Evolutionary conservation across 129 eudicot species (phyloP), one percentile per base, ranked within the genome.

Genomic region (Flaveria sonorensis): DNA sequence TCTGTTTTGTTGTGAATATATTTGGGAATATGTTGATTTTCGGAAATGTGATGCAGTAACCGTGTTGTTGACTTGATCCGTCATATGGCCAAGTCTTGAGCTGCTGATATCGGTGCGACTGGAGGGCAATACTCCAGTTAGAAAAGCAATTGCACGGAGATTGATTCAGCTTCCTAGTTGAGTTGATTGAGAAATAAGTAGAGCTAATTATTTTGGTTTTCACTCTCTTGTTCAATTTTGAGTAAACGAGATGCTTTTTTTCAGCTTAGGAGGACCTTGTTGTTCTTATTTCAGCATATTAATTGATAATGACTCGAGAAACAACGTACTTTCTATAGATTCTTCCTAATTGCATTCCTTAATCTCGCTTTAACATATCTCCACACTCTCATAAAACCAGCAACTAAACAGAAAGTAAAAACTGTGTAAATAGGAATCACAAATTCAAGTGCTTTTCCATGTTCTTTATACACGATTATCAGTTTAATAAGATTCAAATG

Each of bases 31-130:
- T 20, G 30, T 13, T 72, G 1, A 20, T 19, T 72, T 30, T 50
- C 36, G 36, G 43, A 36, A 30, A 18, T 75, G 13, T 73, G 1
- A 65, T 83, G 89, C 89, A 89, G 91, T 57, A 86, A 86, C 80
- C 91, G 91, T 11, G 91, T 87, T 71, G 72, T 89, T 48, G 95
- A 89, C 83, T 76, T 86, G 86, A 77, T 89, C 59, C 86, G 95
- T 13, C 91, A 89, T 78, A 89, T 89, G 95, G 80, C 91, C 19
- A 74, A 74, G 71, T 62, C 61, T 60, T 74, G 18, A 64, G 70
- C 20, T 28, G 59, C 50, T 3, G 40, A 23, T 15, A 63, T 36
- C 19, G 7, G 10, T 23, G 52, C 1, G 15, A 28, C 72, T 67
- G 52, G 53, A n/a, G 19, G 68, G 19, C 39, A 26, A 11, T 62